These are phyloP conservation scores for Coemansia sp. DNA, from an alignment of 192 early-diverging fungal species.

Conservation along the genomic window DNA sequence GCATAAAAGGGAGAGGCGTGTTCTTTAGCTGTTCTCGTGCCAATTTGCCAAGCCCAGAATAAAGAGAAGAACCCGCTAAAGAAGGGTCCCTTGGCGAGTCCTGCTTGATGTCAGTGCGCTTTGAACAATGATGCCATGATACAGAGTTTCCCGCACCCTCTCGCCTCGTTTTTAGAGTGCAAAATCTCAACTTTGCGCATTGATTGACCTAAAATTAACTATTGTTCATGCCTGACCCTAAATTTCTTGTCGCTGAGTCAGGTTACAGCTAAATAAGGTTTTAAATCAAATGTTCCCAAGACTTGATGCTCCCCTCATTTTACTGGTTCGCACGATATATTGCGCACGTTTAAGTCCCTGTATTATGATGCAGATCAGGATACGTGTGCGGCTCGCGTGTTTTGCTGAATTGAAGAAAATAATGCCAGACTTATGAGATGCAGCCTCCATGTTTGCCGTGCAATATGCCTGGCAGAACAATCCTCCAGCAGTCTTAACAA, in stretches of 20 bases:
- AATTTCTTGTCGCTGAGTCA: not conserved
- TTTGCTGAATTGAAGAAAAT: not conserved
- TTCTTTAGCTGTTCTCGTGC: not conserved
- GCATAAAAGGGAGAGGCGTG: not conserved
- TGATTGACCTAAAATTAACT: not conserved
- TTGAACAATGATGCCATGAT: not conserved
- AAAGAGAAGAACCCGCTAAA: not conserved
- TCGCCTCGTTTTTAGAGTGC: not conserved
- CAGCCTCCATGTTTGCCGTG: not conserved
- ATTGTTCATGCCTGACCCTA: not conserved
- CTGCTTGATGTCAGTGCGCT: not conserved
- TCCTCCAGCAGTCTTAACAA: not conserved
- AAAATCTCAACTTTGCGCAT: not conserved
- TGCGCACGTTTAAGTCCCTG: not conserved
- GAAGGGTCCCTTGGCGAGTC: not conserved
- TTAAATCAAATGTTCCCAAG: not conserved
- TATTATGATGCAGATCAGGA: not conserved
- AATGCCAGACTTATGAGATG: too few relatives aligned
- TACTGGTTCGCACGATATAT: not conserved
- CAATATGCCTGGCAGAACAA: not conserved
- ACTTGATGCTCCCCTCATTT: not conserved
- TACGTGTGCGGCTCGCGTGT: not conserved
- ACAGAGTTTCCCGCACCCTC: not conserved
- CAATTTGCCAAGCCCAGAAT: not conserved
- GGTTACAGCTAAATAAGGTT: not conserved